Evolutionary conservation across 768 basidiomycete genomes (phyloP).

Genomic region (Neoboletus subvelutipes): DNA sequence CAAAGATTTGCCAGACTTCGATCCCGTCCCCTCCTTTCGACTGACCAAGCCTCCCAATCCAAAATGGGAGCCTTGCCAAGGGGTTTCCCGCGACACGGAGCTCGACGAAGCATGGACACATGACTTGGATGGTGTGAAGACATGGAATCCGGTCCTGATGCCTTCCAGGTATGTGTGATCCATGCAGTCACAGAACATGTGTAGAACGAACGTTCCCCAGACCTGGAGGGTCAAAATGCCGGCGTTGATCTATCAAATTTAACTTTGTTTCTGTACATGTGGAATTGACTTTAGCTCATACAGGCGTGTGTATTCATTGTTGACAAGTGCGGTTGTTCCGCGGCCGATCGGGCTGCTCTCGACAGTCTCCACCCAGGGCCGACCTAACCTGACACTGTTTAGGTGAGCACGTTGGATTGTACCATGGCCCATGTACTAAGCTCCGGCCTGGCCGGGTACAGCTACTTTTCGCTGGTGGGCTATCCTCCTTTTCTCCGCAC

Average conservation of each 20-base stretch:
- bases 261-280: constrained; percentile 18
- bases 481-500: constrained; percentile 15
- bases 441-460: constrained; percentile 15
- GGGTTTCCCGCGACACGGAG: constrained; percentile 24
- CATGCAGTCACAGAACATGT: constrained; percentile 9
- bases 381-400: constrained; percentile 65
- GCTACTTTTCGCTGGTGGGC: constrained; percentile 64
- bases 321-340: constrained; percentile 60
- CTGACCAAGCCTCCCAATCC: constrained; percentile 40
- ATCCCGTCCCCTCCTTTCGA: constrained; percentile 33
- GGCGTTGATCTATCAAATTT: constrained; percentile 13
- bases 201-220: background rate
- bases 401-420: constrained; percentile 42
- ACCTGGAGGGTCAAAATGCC: background rate
- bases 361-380: constrained; percentile 48
- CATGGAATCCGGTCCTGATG: constrained; percentile 40
- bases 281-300: constrained; percentile 22
- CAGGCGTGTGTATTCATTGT: constrained; percentile 45
- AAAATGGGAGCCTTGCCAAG: constrained; percentile 44
- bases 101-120: constrained; percentile 30
- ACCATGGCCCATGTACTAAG: constrained; percentile 10
- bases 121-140: constrained; percentile 38
- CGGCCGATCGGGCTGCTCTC: constrained; percentile 65
- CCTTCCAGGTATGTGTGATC: constrained; percentile 28
- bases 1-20: constrained; percentile 14